These are phyloP conservation scores for Debaryomyces sp. DNA, from an alignment of 1,139 yeast genomes.

Conservation along the genomic window DNA sequence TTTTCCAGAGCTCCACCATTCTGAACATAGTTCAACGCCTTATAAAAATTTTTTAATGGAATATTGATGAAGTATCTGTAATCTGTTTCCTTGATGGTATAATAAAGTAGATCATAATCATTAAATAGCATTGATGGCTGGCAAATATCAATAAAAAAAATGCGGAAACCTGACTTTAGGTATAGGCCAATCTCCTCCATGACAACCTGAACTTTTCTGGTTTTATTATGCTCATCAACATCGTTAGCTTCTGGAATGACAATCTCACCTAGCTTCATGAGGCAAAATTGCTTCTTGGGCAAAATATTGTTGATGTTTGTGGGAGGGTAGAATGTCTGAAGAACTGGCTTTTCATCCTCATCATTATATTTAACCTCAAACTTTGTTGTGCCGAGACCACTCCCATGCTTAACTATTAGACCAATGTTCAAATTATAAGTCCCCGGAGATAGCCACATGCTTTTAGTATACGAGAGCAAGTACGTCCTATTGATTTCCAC, in stretches of 20 bases:
- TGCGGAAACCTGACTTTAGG: constrained; percentile 57
- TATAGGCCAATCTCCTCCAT: constrained; percentile 65
- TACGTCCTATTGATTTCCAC: constrained; percentile 54
- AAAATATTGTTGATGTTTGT: constrained; percentile 58
- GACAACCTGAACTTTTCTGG: constrained; percentile 44
- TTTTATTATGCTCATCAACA: constrained; percentile 16
- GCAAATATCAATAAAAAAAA: constrained; percentile 59
- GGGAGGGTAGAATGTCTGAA: constrained; percentile 56
- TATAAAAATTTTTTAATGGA: constrained; percentile 46
- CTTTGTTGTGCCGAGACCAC: constrained; percentile 62
- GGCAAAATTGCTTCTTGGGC: constrained; percentile 54
- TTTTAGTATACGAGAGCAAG: constrained; percentile 49
- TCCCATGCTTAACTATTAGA: constrained; percentile 52
- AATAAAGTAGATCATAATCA: constrained; percentile 46
- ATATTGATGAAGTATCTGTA: constrained; percentile 45
- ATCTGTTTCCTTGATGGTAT: constrained; percentile 45
- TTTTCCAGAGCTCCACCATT: constrained; percentile 22
- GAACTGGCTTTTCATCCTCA: constrained; percentile 21
- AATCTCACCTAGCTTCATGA: constrained; percentile 57
- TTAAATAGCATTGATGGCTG: constrained; percentile 47
- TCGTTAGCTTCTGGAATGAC: constrained; percentile 19
- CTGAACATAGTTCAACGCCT: constrained; percentile 42
- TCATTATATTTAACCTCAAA: constrained; percentile 45
- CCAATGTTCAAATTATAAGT: constrained; percentile 55
- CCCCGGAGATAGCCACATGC: constrained; percentile 54